Conservation (phyloP, 768 basidiomycete genomes). For the Glaciozyma martinii region DNA sequence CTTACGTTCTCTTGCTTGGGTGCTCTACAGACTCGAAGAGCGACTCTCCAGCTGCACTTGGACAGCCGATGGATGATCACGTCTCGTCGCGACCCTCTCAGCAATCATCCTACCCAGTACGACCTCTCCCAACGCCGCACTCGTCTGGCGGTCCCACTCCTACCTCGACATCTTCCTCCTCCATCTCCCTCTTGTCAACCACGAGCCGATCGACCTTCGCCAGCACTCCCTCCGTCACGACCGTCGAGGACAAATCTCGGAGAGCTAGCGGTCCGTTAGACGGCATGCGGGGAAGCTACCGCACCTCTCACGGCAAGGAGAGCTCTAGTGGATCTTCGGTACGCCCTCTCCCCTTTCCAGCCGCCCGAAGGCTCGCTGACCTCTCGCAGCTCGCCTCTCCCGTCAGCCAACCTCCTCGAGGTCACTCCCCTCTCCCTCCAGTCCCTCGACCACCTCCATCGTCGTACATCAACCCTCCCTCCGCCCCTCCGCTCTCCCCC, state of each 20-base stretch:
- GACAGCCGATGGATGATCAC: background rate
- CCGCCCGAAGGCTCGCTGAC: background rate
- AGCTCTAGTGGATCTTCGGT: background rate
- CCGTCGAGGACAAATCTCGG: background rate
- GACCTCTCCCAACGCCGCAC: background rate
- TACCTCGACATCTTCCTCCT: background rate
- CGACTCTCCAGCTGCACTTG: background rate
- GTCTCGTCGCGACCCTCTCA: background rate
- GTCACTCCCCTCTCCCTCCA: background rate
- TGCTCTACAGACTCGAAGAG: no score
- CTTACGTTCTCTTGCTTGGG: background rate
- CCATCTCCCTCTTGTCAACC: background rate
- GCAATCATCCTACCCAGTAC: background rate
- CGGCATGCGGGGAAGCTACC: background rate
- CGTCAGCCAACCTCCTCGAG: conserved; percentile 1
- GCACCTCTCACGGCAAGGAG: background rate
- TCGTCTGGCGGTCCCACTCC: background rate
- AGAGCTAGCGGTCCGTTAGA: background rate
- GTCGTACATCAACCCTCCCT: background rate
- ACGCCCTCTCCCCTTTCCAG: background rate
- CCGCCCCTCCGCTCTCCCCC: background rate
- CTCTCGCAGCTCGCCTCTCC: background rate
- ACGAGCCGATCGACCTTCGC: background rate
- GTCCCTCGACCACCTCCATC: background rate
- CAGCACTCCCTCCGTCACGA: background rate